These are phyloP conservation scores for Aspergillus clavatus DNA, from an alignment of 2,329 filamentous ascomycete species.

Conservation along the genomic window DNA sequence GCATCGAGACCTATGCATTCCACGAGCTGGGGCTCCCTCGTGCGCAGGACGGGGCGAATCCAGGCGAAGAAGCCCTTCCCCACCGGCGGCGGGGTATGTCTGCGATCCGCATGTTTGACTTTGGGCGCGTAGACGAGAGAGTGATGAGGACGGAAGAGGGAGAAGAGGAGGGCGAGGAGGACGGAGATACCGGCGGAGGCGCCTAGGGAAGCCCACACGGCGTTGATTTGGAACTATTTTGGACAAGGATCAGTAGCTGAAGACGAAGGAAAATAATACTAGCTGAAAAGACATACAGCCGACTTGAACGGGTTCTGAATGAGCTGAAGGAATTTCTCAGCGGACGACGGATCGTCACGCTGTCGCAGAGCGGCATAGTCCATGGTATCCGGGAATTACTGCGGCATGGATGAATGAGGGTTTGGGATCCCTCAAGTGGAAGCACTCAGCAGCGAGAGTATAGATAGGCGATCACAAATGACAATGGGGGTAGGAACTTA, in stretches of 20 bases:
- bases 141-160: slow-evolving; percentile 84
- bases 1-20: slow-evolving; percentile 88
- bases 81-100: slow-evolving; percentile 80
- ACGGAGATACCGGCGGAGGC: slow-evolving; percentile 73
- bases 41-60: slow-evolving; percentile 71
- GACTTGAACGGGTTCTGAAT: slow-evolving; percentile 45
- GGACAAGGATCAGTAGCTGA: slow-evolving; percentile 1
- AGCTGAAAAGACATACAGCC: slow-evolving; percentile 28
- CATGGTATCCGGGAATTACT: slow-evolving; percentile 21
- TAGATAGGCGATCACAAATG: too few relatives aligned
- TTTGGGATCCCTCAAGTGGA: too few relatives aligned
- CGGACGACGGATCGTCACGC: slow-evolving; percentile 21
- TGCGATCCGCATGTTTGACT: slow-evolving; percentile 84
- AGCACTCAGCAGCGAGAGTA: too few relatives aligned
- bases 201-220: slow-evolving; percentile 72
- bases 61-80: slow-evolving; percentile 85
- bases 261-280: neutral
- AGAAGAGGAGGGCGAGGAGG: slow-evolving; percentile 75
- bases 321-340: slow-evolving; percentile 40
- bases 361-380: slow-evolving; percentile 21
- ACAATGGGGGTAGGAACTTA: too few relatives aligned
- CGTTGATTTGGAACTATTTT: slow-evolving; percentile 51
- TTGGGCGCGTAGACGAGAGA: slow-evolving; percentile 91
- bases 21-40: slow-evolving; percentile 70
- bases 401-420: slow-evolving; percentile 12